Base-by-base conservation (phyloP, 2,329 filamentous ascomycete species). In the Fusarium sulawesiense region DNA sequence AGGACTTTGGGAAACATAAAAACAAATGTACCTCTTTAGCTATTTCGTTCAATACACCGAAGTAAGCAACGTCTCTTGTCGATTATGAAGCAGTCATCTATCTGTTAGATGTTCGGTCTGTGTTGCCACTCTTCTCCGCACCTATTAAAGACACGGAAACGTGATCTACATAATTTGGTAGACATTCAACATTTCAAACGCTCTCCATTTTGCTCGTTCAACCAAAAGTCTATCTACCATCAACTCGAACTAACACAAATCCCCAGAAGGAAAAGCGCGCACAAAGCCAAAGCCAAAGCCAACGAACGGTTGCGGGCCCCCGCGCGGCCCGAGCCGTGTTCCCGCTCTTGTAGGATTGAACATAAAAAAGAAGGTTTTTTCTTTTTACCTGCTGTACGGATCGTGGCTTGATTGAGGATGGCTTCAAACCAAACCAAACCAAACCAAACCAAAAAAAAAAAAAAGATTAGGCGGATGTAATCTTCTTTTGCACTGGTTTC, bases 271-370 rank as follows among this genome's bases (percentile, higher is more conserved):
- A 42, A 25, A 41, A 14, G 50, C 37, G 50, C 25, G 34, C 16
- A 13, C 21, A 51, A 46, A 13, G 27, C 27, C 27, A 29, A 29
- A 16, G 37, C n/a, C 46, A 30, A 25, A 60, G 23, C 32, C 48
- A 49, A 23, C 21, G 14, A 34, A 41, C 41, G 32, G 47, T 40
- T 40, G 14, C 27, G 74, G 76, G 48, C 48, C 48, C 87, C 85
- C 10, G 83, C 79, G 30, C 78, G 77, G 20, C 78, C 80, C 16
- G 78, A 83, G 7, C 74, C 75, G 6, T 83, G 82, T 73, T 83
- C 84, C 64, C 77, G 83, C 56, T 72, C 77, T 32, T 83, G 82
- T 14, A 4, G 11, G 21, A 50, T 34, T 25, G 10, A 32, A 14
- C 7, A 23, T 21, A 20, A 25, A 27, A 37, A 20, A 7, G 13